phyloP scores from a whole-genome alignment of 495 filamentous ascomycete species.

The Xylaria palmicola region DNA sequence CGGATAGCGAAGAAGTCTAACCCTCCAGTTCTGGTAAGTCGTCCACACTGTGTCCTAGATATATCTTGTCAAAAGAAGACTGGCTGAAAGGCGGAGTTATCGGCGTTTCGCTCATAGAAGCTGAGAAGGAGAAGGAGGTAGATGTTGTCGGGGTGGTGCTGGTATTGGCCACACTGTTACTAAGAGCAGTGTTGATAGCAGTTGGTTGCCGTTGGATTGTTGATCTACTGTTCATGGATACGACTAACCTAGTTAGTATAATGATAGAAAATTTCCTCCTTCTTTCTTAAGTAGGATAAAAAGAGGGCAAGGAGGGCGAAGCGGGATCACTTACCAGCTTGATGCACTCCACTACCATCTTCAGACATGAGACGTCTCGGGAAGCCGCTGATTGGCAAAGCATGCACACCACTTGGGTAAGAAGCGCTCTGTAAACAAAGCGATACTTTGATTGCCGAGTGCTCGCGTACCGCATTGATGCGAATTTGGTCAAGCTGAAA shows the following conservation, averaged over 20 bases:
- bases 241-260: background rate
- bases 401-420: slow-evolving; percentile 23
- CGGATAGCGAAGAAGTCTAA: background rate
- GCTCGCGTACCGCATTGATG: slow-evolving; percentile 23
- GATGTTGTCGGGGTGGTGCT: background rate
- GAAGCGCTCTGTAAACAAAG: slow-evolving; percentile 28
- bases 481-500: slow-evolving; percentile 26
- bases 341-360: slow-evolving; percentile 27
- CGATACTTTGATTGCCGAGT: slow-evolving; percentile 25
- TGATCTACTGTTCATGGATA: slow-evolving; percentile 7
- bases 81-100: background rate
- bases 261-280: too few species aligned
- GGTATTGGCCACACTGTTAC: background rate
- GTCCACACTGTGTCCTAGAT: background rate
- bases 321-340: slow-evolving; percentile 30
- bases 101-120: slow-evolving; percentile 1
- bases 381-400: slow-evolving; percentile 39
- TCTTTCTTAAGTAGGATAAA: too few species aligned
- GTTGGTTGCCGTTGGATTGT: slow-evolving; percentile 2
- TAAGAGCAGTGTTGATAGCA: background rate
- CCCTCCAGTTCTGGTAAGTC: slow-evolving; percentile 8
- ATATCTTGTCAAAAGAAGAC: background rate
- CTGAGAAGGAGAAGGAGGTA: slow-evolving; percentile 1
- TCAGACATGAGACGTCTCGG: slow-evolving; percentile 33
- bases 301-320: background rate